Conservation (phyloP, 352 stramenopile genomes). For the Peronospora belbahrii region DNA sequence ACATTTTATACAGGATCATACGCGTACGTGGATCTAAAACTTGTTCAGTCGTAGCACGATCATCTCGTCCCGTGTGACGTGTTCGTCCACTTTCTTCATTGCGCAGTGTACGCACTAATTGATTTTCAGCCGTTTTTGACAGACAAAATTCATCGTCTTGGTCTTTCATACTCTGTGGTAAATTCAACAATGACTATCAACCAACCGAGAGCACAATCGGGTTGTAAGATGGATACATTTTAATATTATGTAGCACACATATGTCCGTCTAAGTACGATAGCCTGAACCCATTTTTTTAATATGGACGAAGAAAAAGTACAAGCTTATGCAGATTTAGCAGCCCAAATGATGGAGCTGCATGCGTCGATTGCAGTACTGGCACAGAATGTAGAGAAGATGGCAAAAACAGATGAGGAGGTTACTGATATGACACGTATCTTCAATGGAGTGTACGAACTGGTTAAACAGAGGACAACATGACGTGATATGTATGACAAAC, state of each 20-base stretch:
- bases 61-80: conserved; percentile 93
- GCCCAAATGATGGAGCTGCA: conserved; percentile 72
- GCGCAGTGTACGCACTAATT: conserved; percentile 65
- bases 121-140: conserved; percentile 75
- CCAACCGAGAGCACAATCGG: conserved; percentile 1
- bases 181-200: conserved; percentile 4
- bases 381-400: conserved; percentile 74
- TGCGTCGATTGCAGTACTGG: conserved; percentile 54
- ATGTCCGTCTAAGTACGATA: conserved; percentile 9
- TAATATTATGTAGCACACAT: too few relatives aligned
- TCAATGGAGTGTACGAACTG: conserved; percentile 57
- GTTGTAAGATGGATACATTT: conserved; percentile 14
- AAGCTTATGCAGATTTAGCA: conserved; percentile 57
- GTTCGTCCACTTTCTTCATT: conserved; percentile 66
- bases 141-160: conserved; percentile 62
- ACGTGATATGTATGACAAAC: background rate
- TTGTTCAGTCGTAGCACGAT: conserved; percentile 97
- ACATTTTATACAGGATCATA: conserved; percentile 98
- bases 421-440: conserved; percentile 63
- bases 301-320: conserved; percentile 70
- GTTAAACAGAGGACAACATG: background rate
- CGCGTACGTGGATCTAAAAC: conserved; percentile 97
- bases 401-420: conserved; percentile 58
- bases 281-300: background rate
- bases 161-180: conserved; percentile 31